Conservation (phyloP, 2,329 filamentous ascomycete genomes). For the Pyrenophora seminiperda region DNA sequence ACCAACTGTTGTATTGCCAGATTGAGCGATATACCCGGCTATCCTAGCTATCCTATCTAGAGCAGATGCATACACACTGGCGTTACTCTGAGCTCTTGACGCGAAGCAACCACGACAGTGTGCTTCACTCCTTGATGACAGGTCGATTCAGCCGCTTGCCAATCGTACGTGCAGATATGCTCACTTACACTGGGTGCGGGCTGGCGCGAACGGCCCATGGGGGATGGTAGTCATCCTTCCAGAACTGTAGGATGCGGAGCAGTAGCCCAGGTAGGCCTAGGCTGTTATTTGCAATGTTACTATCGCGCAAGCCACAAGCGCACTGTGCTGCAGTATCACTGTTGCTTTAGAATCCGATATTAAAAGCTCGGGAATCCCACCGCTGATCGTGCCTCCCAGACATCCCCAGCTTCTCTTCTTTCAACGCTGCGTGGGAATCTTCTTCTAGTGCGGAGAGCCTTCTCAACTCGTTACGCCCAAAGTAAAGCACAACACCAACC, state of each 20-base stretch:
- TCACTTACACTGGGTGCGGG: constrained; percentile 7
- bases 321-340: constrained; percentile 41
- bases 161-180: constrained; percentile 16
- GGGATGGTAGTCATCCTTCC: constrained; percentile 34
- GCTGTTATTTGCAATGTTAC: constrained; percentile 39
- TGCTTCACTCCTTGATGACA: constrained; percentile 8
- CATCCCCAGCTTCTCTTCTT: constrained; percentile 32
- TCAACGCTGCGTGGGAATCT: constrained; percentile 27
- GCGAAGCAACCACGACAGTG: not conserved
- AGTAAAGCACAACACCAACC: constrained; percentile 21
- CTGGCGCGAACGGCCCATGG: constrained; percentile 22
- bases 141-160: constrained; percentile 20
- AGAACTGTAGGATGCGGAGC: constrained; percentile 42
- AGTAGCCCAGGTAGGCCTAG: constrained; percentile 34
- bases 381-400: constrained; percentile 23
- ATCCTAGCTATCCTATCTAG: too few species aligned
- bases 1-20: constrained; percentile 38
- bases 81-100: constrained; percentile 9
- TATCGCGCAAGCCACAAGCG: constrained; percentile 39
- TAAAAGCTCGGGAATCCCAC: constrained; percentile 37
- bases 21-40: constrained; percentile 24
- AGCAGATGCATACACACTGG: constrained; percentile 10
- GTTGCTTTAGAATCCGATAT: constrained; percentile 30
- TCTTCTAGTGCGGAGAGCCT: constrained; percentile 26
- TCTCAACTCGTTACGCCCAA: constrained; percentile 12